These are phyloP conservation scores for Prunus davidiana DNA, from an alignment of 306 rosid genomes.

Conservation along the genomic window DNA sequence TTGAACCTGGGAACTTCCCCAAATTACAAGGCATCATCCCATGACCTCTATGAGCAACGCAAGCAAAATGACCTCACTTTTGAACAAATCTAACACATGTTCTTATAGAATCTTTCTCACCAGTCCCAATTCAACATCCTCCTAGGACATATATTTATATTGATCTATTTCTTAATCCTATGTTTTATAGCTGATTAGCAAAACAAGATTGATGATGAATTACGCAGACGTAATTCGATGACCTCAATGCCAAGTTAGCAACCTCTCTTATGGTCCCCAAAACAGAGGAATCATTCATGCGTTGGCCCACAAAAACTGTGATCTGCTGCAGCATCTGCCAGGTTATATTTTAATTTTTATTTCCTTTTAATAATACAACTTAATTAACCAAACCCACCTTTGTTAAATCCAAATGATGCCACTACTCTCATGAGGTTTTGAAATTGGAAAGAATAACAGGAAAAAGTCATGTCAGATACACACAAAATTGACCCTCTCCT, in stretches of 20 bases:
- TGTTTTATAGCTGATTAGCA: neutral
- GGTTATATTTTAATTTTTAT: neutral
- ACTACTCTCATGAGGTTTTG: neutral
- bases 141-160: no score
- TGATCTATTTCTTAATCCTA: neutral
- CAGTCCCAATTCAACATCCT: neutral
- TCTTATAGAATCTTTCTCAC: neutral
- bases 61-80: neutral
- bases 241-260: slow-evolving; percentile 5
- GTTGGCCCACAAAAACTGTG: neutral
- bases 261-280: neutral
- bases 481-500: neutral
- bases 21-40: neutral
- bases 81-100: neutral
- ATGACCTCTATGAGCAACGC: no score
- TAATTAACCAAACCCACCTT: neutral
- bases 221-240: neutral
- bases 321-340: neutral
- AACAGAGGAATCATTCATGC: neutral
- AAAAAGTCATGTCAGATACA: neutral
- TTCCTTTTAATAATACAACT: neutral
- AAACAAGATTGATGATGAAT: slow-evolving; percentile 6
- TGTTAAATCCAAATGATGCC: neutral
- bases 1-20: neutral
- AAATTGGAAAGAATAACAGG: neutral